A percentile compares a stretch with the other conserved stretches of the same genome.
phyloP scores from a whole-genome alignment of 129 eudicot genomes.

The Saposhnikovia divaricata region DNA sequence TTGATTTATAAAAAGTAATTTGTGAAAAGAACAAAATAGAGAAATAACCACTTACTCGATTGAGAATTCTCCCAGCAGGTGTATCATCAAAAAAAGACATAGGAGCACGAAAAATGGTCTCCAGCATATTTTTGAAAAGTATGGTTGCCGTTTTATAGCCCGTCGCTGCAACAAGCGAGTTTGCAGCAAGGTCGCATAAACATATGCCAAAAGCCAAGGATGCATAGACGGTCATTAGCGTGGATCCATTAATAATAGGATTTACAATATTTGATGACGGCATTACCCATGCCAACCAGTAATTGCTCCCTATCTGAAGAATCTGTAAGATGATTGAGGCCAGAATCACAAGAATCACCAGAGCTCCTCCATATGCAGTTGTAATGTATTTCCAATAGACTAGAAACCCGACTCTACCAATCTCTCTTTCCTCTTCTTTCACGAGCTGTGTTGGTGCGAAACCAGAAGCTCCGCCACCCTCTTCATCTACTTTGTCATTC shows the following conservation, averaged over 20 bases:
- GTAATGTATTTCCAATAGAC: conserved; percentile 72
- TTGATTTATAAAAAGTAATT: too few relatives aligned
- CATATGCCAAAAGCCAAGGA: too few relatives aligned
- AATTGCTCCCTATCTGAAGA: conserved; percentile 71
- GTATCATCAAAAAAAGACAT: too few relatives aligned
- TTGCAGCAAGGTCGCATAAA: too few relatives aligned
- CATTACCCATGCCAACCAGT: conserved; percentile 93
- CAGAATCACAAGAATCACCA: conserved; percentile 30
- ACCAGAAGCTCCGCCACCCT: not conserved
- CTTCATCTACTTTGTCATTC: not conserved
- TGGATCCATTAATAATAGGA: conserved; percentile 33
- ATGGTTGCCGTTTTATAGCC: too few relatives aligned
- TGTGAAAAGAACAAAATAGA: too few relatives aligned
- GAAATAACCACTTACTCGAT: too few relatives aligned
- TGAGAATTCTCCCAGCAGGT: too few relatives aligned
- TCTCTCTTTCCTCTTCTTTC: conserved; percentile 78
- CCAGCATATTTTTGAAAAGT: too few relatives aligned
- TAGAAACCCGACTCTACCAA: conserved; percentile 55
- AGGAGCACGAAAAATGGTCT: too few relatives aligned
- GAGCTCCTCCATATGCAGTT: conserved; percentile 77
- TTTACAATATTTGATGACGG: conserved; percentile 37
- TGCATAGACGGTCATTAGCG: conserved; percentile 47
- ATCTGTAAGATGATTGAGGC: conserved; percentile 50
- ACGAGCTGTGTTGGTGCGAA: conserved; percentile 44
- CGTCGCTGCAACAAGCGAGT: too few relatives aligned